These are phyloP conservation scores for Neurospora sublineolata DNA, from an alignment of 495 filamentous ascomycete genomes.

Conservation along the genomic window DNA sequence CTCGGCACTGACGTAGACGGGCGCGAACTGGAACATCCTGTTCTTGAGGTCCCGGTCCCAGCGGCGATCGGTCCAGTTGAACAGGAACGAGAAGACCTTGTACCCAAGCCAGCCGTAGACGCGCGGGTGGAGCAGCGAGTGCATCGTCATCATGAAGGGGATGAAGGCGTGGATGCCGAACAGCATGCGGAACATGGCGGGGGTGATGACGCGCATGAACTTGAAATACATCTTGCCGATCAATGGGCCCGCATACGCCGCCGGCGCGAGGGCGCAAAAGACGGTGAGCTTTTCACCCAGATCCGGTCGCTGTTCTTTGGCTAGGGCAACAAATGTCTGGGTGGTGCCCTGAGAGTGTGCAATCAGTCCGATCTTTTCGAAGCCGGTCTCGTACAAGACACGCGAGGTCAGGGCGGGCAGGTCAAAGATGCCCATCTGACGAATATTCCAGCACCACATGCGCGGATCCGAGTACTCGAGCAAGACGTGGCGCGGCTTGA, in stretches of 20 bases:
- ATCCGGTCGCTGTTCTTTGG: slow-evolving; percentile 86
- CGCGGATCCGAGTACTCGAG: slow-evolving; percentile 66
- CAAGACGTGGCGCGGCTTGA: slow-evolving; percentile 60
- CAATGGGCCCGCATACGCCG: slow-evolving; percentile 80
- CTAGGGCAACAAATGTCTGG: slow-evolving; percentile 76
- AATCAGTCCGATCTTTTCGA: slow-evolving; percentile 71
- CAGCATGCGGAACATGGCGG: slow-evolving; percentile 62
- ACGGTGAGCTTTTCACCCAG: slow-evolving; percentile 75
- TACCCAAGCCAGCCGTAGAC: slow-evolving; percentile 85
- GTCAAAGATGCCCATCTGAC: slow-evolving; percentile 86
- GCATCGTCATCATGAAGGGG: slow-evolving; percentile 87
- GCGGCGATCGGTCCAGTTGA: slow-evolving; percentile 74
- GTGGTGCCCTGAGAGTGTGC: slow-evolving; percentile 90
- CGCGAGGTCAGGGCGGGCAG: slow-evolving; percentile 79
- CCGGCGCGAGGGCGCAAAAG: slow-evolving; percentile 87
- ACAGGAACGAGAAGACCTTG: slow-evolving; percentile 79
- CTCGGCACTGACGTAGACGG: slow-evolving; percentile 82
- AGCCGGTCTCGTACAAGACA: slow-evolving; percentile 72
- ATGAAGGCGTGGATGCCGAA: slow-evolving; percentile 96
- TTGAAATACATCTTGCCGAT: slow-evolving; percentile 84
- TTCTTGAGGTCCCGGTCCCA: slow-evolving; percentile 77
- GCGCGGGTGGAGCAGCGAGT: slow-evolving; percentile 45
- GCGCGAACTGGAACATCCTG: slow-evolving; percentile 84
- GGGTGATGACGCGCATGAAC: slow-evolving; percentile 75
- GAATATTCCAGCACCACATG: slow-evolving; percentile 97